phyloP scores from a whole-genome alignment of 257 asterid species.

The Penstemon eatonii region DNA sequence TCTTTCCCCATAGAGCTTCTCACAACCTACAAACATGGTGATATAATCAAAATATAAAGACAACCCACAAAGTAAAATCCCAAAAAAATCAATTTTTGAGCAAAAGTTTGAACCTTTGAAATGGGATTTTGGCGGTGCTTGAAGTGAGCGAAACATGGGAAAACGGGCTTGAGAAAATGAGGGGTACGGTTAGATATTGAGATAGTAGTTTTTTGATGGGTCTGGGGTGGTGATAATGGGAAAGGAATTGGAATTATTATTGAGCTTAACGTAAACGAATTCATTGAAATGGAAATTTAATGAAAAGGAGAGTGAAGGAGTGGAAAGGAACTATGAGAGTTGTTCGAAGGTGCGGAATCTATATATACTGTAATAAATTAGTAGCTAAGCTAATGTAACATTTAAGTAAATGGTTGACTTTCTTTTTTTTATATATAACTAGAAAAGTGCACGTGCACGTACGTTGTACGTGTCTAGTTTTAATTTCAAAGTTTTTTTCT shows the following conservation, averaged over 20 bases:
- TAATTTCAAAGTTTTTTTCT: too few species aligned
- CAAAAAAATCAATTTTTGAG: constrained; percentile 22
- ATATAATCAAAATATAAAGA: constrained; percentile 20
- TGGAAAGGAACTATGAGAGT: constrained; percentile 16
- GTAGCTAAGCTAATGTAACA: constrained; percentile 9
- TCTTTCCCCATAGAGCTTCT: constrained; percentile 48
- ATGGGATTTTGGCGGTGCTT: constrained; percentile 37
- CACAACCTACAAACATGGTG: constrained; percentile 43
- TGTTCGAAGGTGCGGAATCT: constrained; percentile 18
- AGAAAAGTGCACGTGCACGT: too few species aligned
- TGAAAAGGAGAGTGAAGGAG: not conserved
- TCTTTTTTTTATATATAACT: not conserved
- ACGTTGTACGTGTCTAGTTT: too few species aligned
- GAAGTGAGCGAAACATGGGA: constrained; percentile 35
- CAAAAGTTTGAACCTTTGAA: constrained; percentile 34
- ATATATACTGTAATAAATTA: not conserved
- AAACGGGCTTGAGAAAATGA: constrained; percentile 36
- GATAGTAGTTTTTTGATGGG: constrained; percentile 41
- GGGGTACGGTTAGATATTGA: constrained; percentile 35
- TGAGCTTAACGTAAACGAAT: constrained; percentile 32
- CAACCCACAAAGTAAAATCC: constrained; percentile 25
- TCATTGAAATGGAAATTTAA: constrained; percentile 31
- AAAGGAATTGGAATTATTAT: constrained; percentile 36
- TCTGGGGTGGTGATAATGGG: constrained; percentile 33
- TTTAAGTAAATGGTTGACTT: not conserved